phyloP scores from a whole-genome alignment of 768 basidiomycete genomes.

The Suillus subluteus region DNA sequence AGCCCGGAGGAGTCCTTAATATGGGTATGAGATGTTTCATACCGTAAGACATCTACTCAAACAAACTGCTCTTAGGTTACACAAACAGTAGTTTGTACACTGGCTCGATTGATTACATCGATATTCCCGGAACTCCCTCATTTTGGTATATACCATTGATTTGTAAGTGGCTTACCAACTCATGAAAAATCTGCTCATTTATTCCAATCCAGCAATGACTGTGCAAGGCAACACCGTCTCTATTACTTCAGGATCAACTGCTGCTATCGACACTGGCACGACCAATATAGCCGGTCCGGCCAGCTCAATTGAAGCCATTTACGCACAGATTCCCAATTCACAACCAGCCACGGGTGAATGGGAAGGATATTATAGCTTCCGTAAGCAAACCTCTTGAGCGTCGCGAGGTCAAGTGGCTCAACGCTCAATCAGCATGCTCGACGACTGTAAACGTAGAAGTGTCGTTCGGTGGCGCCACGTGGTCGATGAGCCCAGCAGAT shows the following conservation, averaged over 20 bases:
- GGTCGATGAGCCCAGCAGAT: constrained; percentile 52
- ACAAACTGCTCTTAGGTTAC: constrained; percentile 35
- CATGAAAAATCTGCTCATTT: neutral
- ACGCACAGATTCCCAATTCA: constrained; percentile 48
- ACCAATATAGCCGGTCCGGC: constrained; percentile 60
- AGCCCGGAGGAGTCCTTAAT: constrained; percentile 74
- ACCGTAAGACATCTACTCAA: neutral
- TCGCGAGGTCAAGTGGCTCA: neutral
- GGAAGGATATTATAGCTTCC: constrained; percentile 53
- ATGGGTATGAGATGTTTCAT: constrained; percentile 50
- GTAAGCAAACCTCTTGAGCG: constrained; percentile 21
- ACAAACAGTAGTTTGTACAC: constrained; percentile 53
- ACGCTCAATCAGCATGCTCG: constrained; percentile 32
- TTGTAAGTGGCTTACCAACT: constrained; percentile 23
- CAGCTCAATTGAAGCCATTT: constrained; percentile 43
- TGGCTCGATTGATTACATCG: constrained; percentile 55
- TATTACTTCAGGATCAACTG: constrained; percentile 26
- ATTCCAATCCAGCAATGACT: constrained; percentile 32
- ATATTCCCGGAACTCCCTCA: constrained; percentile 40
- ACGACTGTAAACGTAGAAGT: constrained; percentile 42
- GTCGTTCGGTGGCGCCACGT: constrained; percentile 49
- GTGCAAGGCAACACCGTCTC: constrained; percentile 38
- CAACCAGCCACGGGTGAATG: constrained; percentile 38
- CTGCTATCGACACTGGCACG: constrained; percentile 65
- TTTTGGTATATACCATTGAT: constrained; percentile 55